These are phyloP conservation scores for Penicillium sp. DNA, from an alignment of 2,329 filamentous ascomycete genomes.

Conservation along the genomic window DNA sequence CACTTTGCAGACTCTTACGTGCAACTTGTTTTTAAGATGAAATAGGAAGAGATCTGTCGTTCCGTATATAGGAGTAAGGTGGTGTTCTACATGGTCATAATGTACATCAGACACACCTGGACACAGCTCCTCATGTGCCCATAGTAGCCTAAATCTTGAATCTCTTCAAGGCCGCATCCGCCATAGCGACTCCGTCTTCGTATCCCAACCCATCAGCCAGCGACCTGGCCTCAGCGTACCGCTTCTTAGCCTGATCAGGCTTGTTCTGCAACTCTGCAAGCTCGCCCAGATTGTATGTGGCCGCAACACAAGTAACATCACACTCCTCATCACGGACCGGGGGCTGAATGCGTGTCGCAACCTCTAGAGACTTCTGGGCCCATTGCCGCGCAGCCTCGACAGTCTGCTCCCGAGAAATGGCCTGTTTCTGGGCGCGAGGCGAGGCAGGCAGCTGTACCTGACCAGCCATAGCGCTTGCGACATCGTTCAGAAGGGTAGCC, in stretches of 20 bases:
- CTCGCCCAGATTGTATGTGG: slow-evolving; percentile 81
- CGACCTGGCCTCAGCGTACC: slow-evolving; percentile 64
- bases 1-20: too few relatives aligned
- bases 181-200: slow-evolving; percentile 31
- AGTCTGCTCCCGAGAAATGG: slow-evolving; percentile 55
- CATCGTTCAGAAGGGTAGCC: slow-evolving; percentile 64
- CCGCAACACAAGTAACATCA: slow-evolving; percentile 74
- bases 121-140: background rate
- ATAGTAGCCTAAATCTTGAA: slow-evolving; percentile 18
- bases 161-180: slow-evolving; percentile 30
- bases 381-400: slow-evolving; percentile 69
- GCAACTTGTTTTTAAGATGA: too few relatives aligned
- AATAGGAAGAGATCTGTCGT: too few relatives aligned
- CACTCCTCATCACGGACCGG: slow-evolving; percentile 71
- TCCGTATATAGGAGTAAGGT: slow-evolving; percentile 1
- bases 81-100: slow-evolving; percentile 14
- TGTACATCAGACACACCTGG: slow-evolving; percentile 11
- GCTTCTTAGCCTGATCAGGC: slow-evolving; percentile 58
- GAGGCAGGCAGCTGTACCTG: slow-evolving; percentile 28
- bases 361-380: slow-evolving; percentile 69
- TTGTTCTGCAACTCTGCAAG: slow-evolving; percentile 72
- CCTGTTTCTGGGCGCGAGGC: slow-evolving; percentile 27
- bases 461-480: slow-evolving; percentile 45
- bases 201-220: slow-evolving; percentile 49
- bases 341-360: slow-evolving; percentile 61